These are phyloP conservation scores for Blastomyces parvus DNA, from an alignment of 2,329 filamentous ascomycete genomes.

Conservation along the genomic window DNA sequence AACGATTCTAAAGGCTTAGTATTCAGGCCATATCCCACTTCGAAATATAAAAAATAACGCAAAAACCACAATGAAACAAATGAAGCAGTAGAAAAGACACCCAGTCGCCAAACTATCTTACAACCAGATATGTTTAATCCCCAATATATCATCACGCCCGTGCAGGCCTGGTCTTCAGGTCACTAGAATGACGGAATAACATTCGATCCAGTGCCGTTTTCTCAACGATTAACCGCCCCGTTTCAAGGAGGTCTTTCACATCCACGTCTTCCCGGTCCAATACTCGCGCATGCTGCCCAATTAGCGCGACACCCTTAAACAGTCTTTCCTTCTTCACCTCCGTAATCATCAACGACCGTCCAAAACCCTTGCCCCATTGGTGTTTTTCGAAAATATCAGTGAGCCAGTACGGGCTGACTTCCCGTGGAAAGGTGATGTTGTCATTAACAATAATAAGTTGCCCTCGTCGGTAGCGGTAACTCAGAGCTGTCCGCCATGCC, in stretches of 20 bases:
- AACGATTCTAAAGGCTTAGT: not conserved
- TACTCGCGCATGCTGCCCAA: conserved; percentile 58
- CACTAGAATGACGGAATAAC: conserved; percentile 53
- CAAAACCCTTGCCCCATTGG: conserved; percentile 55
- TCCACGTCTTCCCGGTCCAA: conserved; percentile 71
- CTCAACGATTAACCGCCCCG: conserved; percentile 79
- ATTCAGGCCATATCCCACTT: not conserved
- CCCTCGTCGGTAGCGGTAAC: conserved; percentile 78
- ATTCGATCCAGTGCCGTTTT: conserved; percentile 66
- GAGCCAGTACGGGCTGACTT: conserved; percentile 47
- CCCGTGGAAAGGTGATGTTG: conserved; percentile 56
- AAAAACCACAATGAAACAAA: not conserved
- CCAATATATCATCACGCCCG: conserved; percentile 26
- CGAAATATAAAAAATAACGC: not conserved
- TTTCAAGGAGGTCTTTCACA: conserved; percentile 86
- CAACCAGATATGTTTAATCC: conserved; percentile 13
- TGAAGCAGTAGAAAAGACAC: not conserved
- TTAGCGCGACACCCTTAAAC: conserved; percentile 54
- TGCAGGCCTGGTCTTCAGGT: conserved; percentile 28
- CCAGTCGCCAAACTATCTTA: conserved; percentile 10
- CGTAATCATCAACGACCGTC: conserved; percentile 69
- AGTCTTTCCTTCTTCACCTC: conserved; percentile 51
- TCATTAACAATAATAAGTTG: conserved; percentile 81
- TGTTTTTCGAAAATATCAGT: conserved; percentile 61
- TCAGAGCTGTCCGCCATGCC: conserved; percentile 88